Conservation (phyloP, 2,329 filamentous ascomycete genomes). For the Beauveria sp. region DNA sequence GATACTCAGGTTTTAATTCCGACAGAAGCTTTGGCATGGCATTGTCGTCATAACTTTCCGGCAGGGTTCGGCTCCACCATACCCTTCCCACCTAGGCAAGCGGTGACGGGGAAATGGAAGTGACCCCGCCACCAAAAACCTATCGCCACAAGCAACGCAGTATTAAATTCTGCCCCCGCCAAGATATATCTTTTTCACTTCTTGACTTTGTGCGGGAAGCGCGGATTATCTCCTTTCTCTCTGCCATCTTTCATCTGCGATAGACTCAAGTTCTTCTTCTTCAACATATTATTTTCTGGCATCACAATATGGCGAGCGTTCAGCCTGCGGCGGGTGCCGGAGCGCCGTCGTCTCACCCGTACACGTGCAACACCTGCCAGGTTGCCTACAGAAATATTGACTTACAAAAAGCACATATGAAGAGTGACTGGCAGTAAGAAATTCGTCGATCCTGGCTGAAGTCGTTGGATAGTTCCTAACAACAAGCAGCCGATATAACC, state of each 20-base stretch:
- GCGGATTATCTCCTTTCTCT: background rate
- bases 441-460: background rate
- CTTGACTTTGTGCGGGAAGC: background rate
- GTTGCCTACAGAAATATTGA: slow-evolving; percentile 94
- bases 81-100: slow-evolving; percentile 4
- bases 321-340: slow-evolving; percentile 25
- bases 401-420: slow-evolving; percentile 91
- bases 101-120: background rate
- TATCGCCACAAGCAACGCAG: slow-evolving; percentile 14
- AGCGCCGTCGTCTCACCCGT: slow-evolving; percentile 61
- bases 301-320: slow-evolving; percentile 37
- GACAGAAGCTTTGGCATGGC: background rate
- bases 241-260: background rate
- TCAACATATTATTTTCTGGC: background rate
- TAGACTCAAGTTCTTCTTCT: background rate
- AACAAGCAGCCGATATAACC: slow-evolving; percentile 71
- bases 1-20: background rate
- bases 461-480: background rate
- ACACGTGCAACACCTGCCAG: slow-evolving; percentile 97
- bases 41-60: background rate
- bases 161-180: slow-evolving; percentile 17
- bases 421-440: slow-evolving; percentile 94
- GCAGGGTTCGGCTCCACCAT: background rate
- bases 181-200: background rate
- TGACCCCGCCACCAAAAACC: slow-evolving; percentile 20